These are phyloP conservation scores for Leptodontidium sp. DNA, from an alignment of 2,329 filamentous ascomycete species.

Conservation along the genomic window DNA sequence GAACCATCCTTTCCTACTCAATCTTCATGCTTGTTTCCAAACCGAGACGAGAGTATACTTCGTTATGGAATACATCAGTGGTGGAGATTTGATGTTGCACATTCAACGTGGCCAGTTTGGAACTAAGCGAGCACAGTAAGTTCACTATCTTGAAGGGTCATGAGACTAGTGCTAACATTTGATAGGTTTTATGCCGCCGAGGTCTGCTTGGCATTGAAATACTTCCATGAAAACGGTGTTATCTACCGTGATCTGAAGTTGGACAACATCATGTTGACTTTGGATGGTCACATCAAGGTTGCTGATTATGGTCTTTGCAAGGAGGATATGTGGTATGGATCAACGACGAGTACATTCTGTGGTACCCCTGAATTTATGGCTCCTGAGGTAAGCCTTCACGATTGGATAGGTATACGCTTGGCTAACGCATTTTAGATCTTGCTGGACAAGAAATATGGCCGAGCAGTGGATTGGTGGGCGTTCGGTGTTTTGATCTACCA, in stretches of 20 bases:
- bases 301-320: conserved; percentile 99
- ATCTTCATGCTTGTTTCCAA: conserved; percentile 97
- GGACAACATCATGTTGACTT: conserved; percentile 89
- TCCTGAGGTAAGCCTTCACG: conserved; percentile 74
- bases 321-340: conserved; percentile 99
- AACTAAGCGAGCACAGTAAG: conserved; percentile 92
- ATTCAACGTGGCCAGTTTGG: conserved; percentile 97
- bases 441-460: conserved; percentile 96
- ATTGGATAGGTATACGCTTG: conserved; percentile 20
- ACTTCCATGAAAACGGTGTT: conserved; percentile 99
- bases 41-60: conserved; percentile 99
- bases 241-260: conserved; percentile 89
- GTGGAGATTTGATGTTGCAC: conserved; percentile 98
- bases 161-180: conserved; percentile 38
- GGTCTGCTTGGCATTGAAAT: conserved; percentile 95
- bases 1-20: conserved; percentile 93
- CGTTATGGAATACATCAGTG: conserved; percentile 99
- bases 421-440: conserved; percentile 73
- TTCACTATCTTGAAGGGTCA: conserved; percentile 38
- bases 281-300: conserved; percentile 98
- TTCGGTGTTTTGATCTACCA: conserved; percentile 99
- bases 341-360: conserved; percentile 96
- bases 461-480: conserved; percentile 99
- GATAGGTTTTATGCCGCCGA: conserved; percentile 93
- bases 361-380: conserved; percentile 99